Base-by-base conservation (phyloP, 1,284 basidiomycete species). In the Xanthoconium separans region DNA sequence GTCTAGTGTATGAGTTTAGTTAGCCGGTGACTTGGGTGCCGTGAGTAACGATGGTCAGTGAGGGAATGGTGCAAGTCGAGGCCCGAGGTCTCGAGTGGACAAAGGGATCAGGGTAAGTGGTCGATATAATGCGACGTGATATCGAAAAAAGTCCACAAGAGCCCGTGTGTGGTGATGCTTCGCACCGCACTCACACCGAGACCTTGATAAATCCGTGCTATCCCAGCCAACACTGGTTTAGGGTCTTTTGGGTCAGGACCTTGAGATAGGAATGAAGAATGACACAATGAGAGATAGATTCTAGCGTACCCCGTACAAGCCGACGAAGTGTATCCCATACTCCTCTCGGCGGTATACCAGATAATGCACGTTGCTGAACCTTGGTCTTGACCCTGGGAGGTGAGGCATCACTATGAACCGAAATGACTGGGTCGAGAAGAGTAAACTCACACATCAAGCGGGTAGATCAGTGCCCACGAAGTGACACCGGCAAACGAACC, bases 341-440 rank as follows among this genome's bases (percentile, higher is more conserved):
- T 40, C 85, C 80, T 55, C 86, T 82, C 58, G 84, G 81, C 44
- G 77, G 78, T 58, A 87, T 82, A 43, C 89, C 89, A 5, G 92
- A 88, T 34, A 97, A 76, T 13, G 91, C 86, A 50, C 94, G 85
- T 65, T 95, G 89, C 68, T 97, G 93, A 34, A 95, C 81, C 68
- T 95, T 94, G 0, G 94, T 96, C 75, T 97, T 97, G 53, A 96
- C 91, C 50, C 93, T 91, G 62, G 62, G 70, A 15, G 42, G 36
- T 41, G 37, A 44, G n/a, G n/a, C 24, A 24, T 24, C 24, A 24
- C 24, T 6, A 24, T 24, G 24, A 24, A 24, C 24, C 24, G 24
- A 24, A 24, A 24, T 24, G 24, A 24, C 15, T 29, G 13, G 24
- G 30, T 47, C 40, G 39, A 36, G 40, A 22, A 36, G 40, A 22